These are phyloP conservation scores for Globisporangium radiosum DNA, from an alignment of 352 stramenopile genomes.

Conservation along the genomic window DNA sequence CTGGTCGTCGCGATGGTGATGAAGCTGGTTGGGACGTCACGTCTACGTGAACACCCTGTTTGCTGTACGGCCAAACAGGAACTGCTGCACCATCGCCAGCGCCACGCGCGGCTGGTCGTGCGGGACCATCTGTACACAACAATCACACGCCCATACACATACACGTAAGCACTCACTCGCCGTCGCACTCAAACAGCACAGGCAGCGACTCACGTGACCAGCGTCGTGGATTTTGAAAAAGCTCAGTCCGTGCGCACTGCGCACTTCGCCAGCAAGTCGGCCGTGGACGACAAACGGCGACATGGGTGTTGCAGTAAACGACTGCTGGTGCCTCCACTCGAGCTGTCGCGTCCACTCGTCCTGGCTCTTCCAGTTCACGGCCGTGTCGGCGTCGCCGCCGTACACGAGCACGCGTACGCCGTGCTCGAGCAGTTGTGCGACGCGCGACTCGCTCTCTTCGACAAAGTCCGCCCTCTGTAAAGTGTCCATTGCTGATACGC, in stretches of 20 bases:
- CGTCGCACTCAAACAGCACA: background rate
- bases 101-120: constrained; percentile 52
- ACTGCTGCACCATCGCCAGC: constrained; percentile 41
- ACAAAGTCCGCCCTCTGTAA: constrained; percentile 35
- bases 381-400: constrained; percentile 55
- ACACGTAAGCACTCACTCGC: background rate
- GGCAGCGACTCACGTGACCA: constrained; percentile 48
- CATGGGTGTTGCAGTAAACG: constrained; percentile 21
- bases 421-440: constrained; percentile 37
- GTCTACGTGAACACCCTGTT: constrained; percentile 30
- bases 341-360: constrained; percentile 56
- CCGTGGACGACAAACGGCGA: constrained; percentile 18
- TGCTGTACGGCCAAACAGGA: constrained; percentile 22
- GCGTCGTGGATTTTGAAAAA: constrained; percentile 60
- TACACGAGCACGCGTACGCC: constrained; percentile 74
- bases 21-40: background rate
- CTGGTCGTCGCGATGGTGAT: background rate
- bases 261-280: constrained; percentile 28
- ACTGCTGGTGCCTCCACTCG: constrained; percentile 27
- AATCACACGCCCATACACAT: background rate
- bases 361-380: constrained; percentile 67
- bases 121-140: constrained; percentile 56
- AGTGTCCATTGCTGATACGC: constrained; percentile 7
- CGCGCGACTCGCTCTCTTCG: constrained; percentile 45
- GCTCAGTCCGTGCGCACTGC: constrained; percentile 41